These are phyloP conservation scores for Cystobasidiaceae sp. DNA, from an alignment of 1,284 basidiomycete genomes.

Conservation along the genomic window DNA sequence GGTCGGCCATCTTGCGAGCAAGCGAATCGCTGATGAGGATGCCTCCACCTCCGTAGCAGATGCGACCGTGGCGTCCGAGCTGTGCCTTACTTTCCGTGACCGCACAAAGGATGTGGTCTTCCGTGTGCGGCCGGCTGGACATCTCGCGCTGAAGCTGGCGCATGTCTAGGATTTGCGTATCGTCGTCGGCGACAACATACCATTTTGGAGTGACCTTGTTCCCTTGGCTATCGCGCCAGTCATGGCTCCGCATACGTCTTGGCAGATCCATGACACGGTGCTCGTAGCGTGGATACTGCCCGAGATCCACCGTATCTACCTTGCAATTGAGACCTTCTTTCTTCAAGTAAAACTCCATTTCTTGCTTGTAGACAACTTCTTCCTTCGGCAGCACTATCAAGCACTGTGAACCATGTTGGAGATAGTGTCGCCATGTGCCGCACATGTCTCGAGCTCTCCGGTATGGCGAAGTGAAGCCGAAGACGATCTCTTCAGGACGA, in stretches of 20 bases:
- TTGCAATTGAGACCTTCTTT: conserved; percentile 15
- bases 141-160: conserved; percentile 8
- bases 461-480: conserved; percentile 22
- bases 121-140: conserved; percentile 6
- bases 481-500: conserved; percentile 23
- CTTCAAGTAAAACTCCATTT: conserved; percentile 16
- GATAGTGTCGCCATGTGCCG: conserved; percentile 20
- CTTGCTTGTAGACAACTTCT: conserved; percentile 4
- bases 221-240: conserved; percentile 1
- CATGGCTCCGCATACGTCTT: background rate
- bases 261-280: conserved; percentile 26
- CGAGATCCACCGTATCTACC: conserved; percentile 5
- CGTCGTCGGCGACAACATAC: conserved; percentile 29
- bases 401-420: conserved; percentile 17
- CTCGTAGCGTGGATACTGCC: conserved; percentile 22
- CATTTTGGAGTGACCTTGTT: conserved; percentile 10
- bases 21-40: conserved; percentile 7
- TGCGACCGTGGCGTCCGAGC: conserved; percentile 9
- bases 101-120: conserved; percentile 20
- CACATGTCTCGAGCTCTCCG: conserved; percentile 22
- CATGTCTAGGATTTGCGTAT: conserved; percentile 24
- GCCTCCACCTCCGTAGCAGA: conserved; percentile 26
- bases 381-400: conserved; percentile 24
- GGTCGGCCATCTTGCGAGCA: conserved; percentile 19
- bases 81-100: conserved; percentile 17